A percentile compares a stretch with the other conserved stretches of the same genome.
Evolutionary conservation across 768 basidiomycete species (phyloP).

Genomic region (Kondoa malvinella): DNA sequence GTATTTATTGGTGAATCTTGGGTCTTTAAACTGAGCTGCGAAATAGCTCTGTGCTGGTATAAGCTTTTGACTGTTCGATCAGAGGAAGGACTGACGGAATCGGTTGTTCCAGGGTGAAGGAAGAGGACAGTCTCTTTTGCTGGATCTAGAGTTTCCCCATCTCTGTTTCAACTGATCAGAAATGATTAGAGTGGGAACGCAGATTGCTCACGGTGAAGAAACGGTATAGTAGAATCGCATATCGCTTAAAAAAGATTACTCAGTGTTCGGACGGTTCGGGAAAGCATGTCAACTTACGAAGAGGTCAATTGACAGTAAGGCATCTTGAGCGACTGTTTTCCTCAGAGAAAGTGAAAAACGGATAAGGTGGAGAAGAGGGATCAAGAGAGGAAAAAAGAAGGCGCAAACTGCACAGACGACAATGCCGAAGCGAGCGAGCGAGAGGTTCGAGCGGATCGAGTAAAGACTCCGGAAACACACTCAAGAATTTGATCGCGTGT

Average conservation of each 20-base stretch:
- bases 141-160: not conserved
- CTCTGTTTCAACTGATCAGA: not conserved
- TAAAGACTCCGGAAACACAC: not conserved
- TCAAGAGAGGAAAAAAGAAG: not conserved
- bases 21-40: not conserved
- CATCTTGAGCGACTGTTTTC: not conserved
- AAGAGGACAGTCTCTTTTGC: not conserved
- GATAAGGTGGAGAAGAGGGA: not conserved
- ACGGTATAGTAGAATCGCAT: not conserved
- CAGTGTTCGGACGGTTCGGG: not conserved
- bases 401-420: too few species aligned
- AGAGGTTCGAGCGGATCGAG: not conserved
- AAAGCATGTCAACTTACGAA: not conserved
- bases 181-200: not conserved
- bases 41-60: not conserved
- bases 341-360: not conserved
- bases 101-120: not conserved
- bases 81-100: too few species aligned
- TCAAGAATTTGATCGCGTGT: too few species aligned
- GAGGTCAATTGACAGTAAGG: not conserved
- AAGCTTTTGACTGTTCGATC: too few species aligned
- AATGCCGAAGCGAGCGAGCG: not conserved
- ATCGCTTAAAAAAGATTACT: not conserved
- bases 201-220: not conserved
- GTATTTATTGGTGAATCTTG: not conserved